phyloP scores from a whole-genome alignment of 1,139 yeast genomes.

The Hemisphaericaspora xylofermentans region DNA sequence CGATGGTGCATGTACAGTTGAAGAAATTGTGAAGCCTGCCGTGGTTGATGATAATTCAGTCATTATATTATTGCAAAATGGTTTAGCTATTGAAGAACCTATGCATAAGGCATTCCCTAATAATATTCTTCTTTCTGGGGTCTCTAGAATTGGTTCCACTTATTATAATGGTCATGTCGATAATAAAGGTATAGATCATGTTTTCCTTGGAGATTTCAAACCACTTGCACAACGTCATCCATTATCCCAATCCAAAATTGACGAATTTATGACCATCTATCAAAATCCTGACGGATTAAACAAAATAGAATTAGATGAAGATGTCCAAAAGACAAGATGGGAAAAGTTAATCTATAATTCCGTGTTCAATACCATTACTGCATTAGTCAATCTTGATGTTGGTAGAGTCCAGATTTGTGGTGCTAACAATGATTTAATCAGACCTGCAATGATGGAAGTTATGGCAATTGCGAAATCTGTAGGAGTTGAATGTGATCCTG shows the following conservation, averaged over 20 bases:
- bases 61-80: slow-evolving; percentile 70
- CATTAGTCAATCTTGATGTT: slow-evolving; percentile 51
- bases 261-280: slow-evolving; percentile 52
- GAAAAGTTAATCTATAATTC: slow-evolving; percentile 70
- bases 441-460: slow-evolving; percentile 69
- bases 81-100: slow-evolving; percentile 68
- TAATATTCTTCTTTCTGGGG: slow-evolving; percentile 63
- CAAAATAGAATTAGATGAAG: slow-evolving; percentile 41
- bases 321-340: slow-evolving; percentile 64
- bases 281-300: slow-evolving; percentile 41
- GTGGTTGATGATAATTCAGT: slow-evolving; percentile 45
- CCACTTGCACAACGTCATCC: slow-evolving; percentile 11
- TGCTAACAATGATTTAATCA: slow-evolving; percentile 47
- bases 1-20: slow-evolving; percentile 54
- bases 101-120: slow-evolving; percentile 57
- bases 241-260: slow-evolving; percentile 25
- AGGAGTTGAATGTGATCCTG: slow-evolving; percentile 51
- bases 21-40: slow-evolving; percentile 58
- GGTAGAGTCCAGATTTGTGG: slow-evolving; percentile 58
- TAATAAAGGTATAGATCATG: slow-evolving; percentile 53
- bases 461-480: slow-evolving; percentile 60
- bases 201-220: slow-evolving; percentile 56
- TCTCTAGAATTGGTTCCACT: slow-evolving; percentile 66
- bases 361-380: slow-evolving; percentile 61
- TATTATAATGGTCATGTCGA: slow-evolving; percentile 52